Evolutionary conservation across 1,284 basidiomycete species (phyloP), one percentile per base, ranked within the genome.

Genomic region (Trichosporon sp.): DNA sequence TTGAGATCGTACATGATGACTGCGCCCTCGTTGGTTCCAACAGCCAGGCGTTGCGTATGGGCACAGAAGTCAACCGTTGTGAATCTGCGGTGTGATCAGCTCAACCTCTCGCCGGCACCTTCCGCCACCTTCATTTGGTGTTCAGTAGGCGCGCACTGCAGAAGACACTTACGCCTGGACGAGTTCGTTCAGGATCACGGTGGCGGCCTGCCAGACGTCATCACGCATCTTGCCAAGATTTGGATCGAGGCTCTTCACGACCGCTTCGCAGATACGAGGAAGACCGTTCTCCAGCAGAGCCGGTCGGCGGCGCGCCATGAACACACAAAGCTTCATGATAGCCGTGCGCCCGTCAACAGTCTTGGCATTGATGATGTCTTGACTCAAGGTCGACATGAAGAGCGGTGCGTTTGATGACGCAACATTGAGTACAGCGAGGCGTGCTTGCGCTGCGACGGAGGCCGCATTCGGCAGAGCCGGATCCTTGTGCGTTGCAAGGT

Each of bases 1-100:
- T 97, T 97, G 59, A 99, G 84, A 74, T 99, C 96, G 78, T 97
- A 98, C 78, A 98, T 92, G 70, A 98, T 87, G 56, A 93, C 87
- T 0, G 91, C 90, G 0, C 94, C 93, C 79, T 99, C 96, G 68
- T 87, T 88, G 0, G 95, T 97, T 0, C 96, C 96, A 0, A 98
- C 94, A 0, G 90, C 92, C 1, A 99, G 85, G 8, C 91, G 87
- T 76, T 99, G 95, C 1, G 87, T 88, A 2, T 84, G 81, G 77
- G 87, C 87, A 74, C 96, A 90, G 76, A 99, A 97, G 77, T 92
- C 92, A 13, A 98, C 88, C 0, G 88, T 89, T 0, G 94, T 94
- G 77, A 94, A 99, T 1, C 93, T 94, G 71, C 61, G 21, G 27
- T 16, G 62, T 58, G 23, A 44, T 33, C 13, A 8, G 49, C 49